Evolutionary conservation across 306 rosid genomes (phyloP).

Genomic region (Cercis canadensis): DNA sequence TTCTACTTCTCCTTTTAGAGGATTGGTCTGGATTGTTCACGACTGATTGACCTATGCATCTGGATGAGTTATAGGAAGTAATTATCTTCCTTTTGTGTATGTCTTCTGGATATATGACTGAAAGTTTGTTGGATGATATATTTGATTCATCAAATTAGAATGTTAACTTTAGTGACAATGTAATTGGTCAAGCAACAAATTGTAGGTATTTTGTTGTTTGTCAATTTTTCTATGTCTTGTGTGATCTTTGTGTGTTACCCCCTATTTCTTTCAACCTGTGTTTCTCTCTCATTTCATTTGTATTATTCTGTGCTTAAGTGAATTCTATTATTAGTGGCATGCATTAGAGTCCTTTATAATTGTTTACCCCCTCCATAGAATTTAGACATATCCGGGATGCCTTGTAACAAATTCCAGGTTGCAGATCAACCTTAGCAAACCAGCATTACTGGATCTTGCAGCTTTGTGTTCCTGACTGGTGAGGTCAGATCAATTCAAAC

Average conservation of each 20-base stretch:
- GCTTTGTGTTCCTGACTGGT: conserved; percentile 50
- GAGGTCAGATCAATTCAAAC: conserved; percentile 50
- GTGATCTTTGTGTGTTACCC: conserved; percentile 21
- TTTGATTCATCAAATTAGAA: conserved; percentile 22
- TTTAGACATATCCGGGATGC: conserved; percentile 65
- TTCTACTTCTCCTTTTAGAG: neutral
- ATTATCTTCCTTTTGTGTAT: conserved; percentile 31
- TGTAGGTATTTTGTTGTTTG: conserved; percentile 20
- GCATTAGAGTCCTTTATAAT: conserved; percentile 39
- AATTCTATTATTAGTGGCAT: conserved; percentile 36
- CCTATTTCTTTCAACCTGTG: conserved; percentile 14
- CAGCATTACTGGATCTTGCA: conserved; percentile 55
- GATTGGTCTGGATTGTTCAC: conserved; percentile 29
- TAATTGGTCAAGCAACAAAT: conserved; percentile 8
- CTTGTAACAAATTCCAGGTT: conserved; percentile 74
- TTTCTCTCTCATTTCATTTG: conserved; percentile 1
- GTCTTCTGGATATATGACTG: conserved; percentile 2
- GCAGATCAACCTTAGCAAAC: conserved; percentile 65
- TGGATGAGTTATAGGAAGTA: conserved; percentile 29
- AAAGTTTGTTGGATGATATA: conserved; percentile 17
- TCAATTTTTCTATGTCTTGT: conserved; percentile 1
- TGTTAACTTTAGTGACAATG: neutral
- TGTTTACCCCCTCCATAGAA: conserved; percentile 48
- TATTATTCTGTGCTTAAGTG: conserved; percentile 13
- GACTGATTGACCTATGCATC: conserved; percentile 17